phyloP scores from a whole-genome alignment of 2,329 filamentous ascomycete genomes.

The Aspergillus latus region DNA sequence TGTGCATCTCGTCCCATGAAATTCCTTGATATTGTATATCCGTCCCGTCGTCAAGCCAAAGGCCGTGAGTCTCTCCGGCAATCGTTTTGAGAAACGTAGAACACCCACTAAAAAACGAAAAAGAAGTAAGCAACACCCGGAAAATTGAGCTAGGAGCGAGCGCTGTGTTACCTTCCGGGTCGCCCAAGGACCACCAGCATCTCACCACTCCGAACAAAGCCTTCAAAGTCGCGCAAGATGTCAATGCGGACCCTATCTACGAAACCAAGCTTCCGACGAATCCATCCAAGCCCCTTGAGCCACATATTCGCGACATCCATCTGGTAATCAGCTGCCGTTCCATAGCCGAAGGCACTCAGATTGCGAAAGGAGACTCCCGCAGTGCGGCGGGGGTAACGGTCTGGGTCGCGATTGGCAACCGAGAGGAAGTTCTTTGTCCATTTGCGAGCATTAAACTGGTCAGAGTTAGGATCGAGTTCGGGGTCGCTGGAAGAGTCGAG shows the following conservation, averaged over 20 bases:
- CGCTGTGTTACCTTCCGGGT: conserved; percentile 39
- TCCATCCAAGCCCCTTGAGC: conserved; percentile 35
- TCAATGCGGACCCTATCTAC: conserved; percentile 49
- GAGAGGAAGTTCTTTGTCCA: conserved; percentile 47
- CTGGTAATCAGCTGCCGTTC: conserved; percentile 46
- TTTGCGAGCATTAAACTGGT: conserved; percentile 44
- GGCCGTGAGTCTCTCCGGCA: conserved; percentile 77
- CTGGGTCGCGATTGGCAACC: conserved; percentile 32
- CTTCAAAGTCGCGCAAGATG: conserved; percentile 64
- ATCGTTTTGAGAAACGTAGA: conserved; percentile 84
- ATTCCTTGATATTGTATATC: conserved; percentile 75
- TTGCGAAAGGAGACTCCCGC: conserved; percentile 47
- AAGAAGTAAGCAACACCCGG: background rate
- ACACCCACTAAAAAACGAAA: conserved; percentile 50
- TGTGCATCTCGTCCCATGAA: conserved; percentile 70
- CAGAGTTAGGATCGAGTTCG: conserved; percentile 43
- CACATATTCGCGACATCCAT: conserved; percentile 46
- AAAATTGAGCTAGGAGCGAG: background rate
- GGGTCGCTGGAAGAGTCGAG: conserved; percentile 34
- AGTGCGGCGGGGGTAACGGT: conserved; percentile 33
- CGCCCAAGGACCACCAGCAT: conserved; percentile 57
- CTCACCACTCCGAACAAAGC: conserved; percentile 57
- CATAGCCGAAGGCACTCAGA: conserved; percentile 46
- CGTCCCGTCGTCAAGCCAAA: conserved; percentile 67
- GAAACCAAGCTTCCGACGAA: conserved; percentile 30